Evolutionary conservation across 2,329 filamentous ascomycete genomes (phyloP), one percentile per base, ranked within the genome.

Genomic region (Calonectria pauciramosa): DNA sequence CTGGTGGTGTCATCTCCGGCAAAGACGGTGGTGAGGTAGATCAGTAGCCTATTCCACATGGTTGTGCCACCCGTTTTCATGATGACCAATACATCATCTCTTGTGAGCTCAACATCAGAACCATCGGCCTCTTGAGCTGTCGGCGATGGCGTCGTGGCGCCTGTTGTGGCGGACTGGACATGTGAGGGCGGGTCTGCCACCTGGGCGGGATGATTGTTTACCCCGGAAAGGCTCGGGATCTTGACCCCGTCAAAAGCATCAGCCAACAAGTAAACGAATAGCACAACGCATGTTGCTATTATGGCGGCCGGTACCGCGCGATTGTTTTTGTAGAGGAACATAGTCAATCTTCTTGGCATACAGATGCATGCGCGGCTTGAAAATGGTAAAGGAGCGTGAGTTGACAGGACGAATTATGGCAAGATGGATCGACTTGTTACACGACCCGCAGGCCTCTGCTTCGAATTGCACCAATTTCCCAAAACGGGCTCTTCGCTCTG

Each of bases 21-120:
- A 23, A 81, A 75, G 2, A 72, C 68, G 0, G 79, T 81, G 11
- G 77, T 71, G 30, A 81, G 72, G 26, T 81, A 78, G 32, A 80
- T 72, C 23, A 81, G 76, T n/a, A 81, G 73, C 3, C 79, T 77
- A 72, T 80, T 80, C 76, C 77, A 81, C 72, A 80, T 71, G 13
- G 77, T 78, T 16, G 79, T 81, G 56, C 78, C 78, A 32, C 79
- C 79, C 3, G 79, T 81, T 52, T 81, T 81, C 64, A 81, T 74
- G 56, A 81, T 80, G 54, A 81, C 74, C 30, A 81, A 64, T 20
- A 81, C 72, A 66, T 80, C 79, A 38, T 80, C 76, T 11, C 68
- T 73, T 7, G 73, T 49, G 10, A 78, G 70, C 13, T 18, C 1
- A 2, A 0, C 52, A 23, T 47, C 26, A n/a, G 32, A 30, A 16